Conservation (phyloP, 2,329 filamentous ascomycete genomes). For the Seiridium cupressi region DNA sequence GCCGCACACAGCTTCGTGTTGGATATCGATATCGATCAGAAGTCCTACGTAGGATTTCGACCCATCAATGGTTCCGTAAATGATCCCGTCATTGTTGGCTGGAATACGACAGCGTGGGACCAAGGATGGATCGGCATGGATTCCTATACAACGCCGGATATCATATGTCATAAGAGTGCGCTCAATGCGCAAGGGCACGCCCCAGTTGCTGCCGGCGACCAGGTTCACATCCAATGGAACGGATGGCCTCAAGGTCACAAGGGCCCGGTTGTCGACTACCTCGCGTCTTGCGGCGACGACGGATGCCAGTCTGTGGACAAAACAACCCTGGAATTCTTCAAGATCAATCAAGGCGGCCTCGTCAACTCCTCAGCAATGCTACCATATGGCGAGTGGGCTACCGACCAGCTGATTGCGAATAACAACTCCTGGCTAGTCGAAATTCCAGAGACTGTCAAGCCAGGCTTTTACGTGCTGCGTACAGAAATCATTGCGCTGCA, state of each 20-base stretch:
- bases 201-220: slow-evolving; percentile 31
- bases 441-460: slow-evolving; percentile 28
- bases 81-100: slow-evolving; percentile 20
- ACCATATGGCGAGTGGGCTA: slow-evolving; percentile 40
- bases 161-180: slow-evolving; percentile 35
- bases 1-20: slow-evolving; percentile 24
- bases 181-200: slow-evolving; percentile 29
- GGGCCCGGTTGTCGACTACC: slow-evolving; percentile 37
- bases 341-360: slow-evolving; percentile 25
- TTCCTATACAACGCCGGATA: slow-evolving; percentile 31
- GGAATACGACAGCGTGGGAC: slow-evolving; percentile 29
- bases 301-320: slow-evolving; percentile 28
- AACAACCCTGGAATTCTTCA: slow-evolving; percentile 27
- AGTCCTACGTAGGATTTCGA: slow-evolving; percentile 23
- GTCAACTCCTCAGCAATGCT: slow-evolving; percentile 36
- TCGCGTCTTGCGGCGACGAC: slow-evolving; percentile 31
- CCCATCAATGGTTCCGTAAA: slow-evolving; percentile 16
- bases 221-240: slow-evolving; percentile 36
- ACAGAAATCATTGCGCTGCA: slow-evolving; percentile 26
- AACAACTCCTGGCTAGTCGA: slow-evolving; percentile 18
- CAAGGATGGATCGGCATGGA: slow-evolving; percentile 41
- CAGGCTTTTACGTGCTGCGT: slow-evolving; percentile 21
- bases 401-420: slow-evolving; percentile 47
- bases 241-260: slow-evolving; percentile 36
- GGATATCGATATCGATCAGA: slow-evolving; percentile 23